Percentiles rank a stretch among this genome's conserved stretches.
Evolutionary conservation across 2,329 filamentous ascomycete genomes (phyloP).

Genomic region (Alternaria incomplexa): DNA sequence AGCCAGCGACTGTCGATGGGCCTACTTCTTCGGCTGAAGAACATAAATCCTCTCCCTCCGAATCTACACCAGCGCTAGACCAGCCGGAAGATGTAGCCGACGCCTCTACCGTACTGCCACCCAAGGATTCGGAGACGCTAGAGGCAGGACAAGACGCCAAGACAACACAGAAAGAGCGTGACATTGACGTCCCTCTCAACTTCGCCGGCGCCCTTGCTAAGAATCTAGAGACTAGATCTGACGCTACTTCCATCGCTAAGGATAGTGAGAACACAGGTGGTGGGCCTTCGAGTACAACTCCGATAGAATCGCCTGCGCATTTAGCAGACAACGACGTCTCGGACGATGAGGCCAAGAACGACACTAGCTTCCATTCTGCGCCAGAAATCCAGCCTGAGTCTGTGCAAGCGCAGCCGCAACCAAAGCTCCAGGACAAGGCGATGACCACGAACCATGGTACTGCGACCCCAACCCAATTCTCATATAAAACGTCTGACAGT

Average conservation of each 20-base stretch:
- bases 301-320: neutral
- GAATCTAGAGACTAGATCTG: neutral
- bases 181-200: neutral
- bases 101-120: neutral
- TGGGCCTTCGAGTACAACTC: neutral
- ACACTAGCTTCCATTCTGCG: constrained; percentile 32
- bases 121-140: neutral
- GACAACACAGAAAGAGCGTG: neutral
- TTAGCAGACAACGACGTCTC: constrained; percentile 12
- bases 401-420: constrained; percentile 3
- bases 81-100: neutral
- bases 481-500: neutral
- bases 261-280: neutral
- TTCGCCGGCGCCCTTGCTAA: neutral
- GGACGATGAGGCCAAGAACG: constrained; percentile 33
- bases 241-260: neutral
- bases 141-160: neutral
- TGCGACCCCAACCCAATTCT: neutral
- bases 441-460: constrained; percentile 9
- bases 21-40: neutral
- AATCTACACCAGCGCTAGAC: neutral
- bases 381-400: constrained; percentile 24
- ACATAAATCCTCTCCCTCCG: no score
- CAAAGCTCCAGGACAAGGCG: neutral
- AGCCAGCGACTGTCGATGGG: neutral